These are phyloP conservation scores for Simplicillium sp. DNA, from an alignment of 2,329 filamentous ascomycete genomes.

Conservation along the genomic window DNA sequence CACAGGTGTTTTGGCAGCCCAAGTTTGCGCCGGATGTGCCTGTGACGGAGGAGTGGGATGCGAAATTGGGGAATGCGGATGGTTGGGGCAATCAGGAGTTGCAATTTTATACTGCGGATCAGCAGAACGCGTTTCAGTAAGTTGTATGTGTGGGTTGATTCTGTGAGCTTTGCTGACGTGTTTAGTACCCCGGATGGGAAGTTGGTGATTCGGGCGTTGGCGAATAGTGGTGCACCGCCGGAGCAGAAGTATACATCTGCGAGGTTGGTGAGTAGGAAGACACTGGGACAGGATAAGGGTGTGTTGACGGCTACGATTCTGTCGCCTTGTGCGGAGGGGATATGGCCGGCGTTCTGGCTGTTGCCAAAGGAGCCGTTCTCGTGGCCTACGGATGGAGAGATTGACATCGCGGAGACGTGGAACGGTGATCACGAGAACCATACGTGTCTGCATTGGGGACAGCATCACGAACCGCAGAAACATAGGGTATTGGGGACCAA, in stretches of 20 bases:
- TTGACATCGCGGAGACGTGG: constrained; percentile 54
- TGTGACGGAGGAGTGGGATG: constrained; percentile 40
- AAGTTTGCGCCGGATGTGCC: constrained; percentile 35
- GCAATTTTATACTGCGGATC: constrained; percentile 42
- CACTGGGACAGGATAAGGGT: constrained; percentile 38
- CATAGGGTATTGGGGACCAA: constrained; percentile 44
- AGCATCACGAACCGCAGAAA: constrained; percentile 44
- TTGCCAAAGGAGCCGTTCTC: constrained; percentile 46
- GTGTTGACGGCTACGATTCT: constrained; percentile 41
- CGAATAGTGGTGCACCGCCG: constrained; percentile 19
- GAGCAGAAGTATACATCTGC: constrained; percentile 43
- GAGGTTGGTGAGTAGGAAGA: constrained; percentile 42
- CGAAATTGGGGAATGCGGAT: constrained; percentile 44
- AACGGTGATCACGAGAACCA: constrained; percentile 47
- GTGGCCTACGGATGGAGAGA: constrained; percentile 50
- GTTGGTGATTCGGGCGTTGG: constrained; percentile 43
- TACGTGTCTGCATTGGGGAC: constrained; percentile 50
- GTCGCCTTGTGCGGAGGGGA: constrained; percentile 43
- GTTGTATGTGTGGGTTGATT: constrained; percentile 4
- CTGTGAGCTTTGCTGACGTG: too few relatives aligned
- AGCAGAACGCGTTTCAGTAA: constrained; percentile 43
- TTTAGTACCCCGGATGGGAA: constrained; percentile 34
- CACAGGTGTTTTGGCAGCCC: constrained; percentile 40
- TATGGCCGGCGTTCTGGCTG: constrained; percentile 56
- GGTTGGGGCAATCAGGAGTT: constrained; percentile 55